These are phyloP conservation scores for Aureobasidium sp. DNA, from an alignment of 2,329 filamentous ascomycete species.

Conservation along the genomic window DNA sequence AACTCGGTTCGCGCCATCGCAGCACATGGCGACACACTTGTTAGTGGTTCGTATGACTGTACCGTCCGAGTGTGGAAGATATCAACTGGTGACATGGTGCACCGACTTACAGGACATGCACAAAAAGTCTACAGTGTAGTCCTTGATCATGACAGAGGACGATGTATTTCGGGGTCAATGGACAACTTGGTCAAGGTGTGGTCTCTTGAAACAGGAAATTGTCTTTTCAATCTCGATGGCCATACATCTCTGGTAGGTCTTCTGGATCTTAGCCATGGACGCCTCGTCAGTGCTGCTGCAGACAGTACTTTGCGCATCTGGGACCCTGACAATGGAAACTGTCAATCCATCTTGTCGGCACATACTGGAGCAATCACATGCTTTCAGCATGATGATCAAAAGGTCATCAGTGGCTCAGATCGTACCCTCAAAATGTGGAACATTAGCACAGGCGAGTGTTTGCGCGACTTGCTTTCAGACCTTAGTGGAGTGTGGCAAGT, in stretches of 20 bases:
- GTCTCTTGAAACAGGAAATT: constrained; percentile 80
- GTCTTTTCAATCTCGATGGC: constrained; percentile 84
- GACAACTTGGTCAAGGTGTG: constrained; percentile 97
- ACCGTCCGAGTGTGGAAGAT: constrained; percentile 96
- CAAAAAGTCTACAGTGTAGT: constrained; percentile 98
- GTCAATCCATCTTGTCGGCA: constrained; percentile 81
- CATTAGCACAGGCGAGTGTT: constrained; percentile 81
- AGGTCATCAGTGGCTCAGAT: constrained; percentile 94
- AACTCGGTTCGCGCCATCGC: constrained; percentile 96
- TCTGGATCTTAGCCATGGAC: constrained; percentile 79
- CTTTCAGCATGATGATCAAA: constrained; percentile 94
- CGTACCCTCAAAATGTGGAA: constrained; percentile 99
- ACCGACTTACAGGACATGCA: constrained; percentile 76
- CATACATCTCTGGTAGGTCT: constrained; percentile 89
- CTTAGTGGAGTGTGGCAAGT: constrained; percentile 98
- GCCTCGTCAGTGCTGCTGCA: constrained; percentile 87
- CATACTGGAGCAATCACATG: constrained; percentile 97
- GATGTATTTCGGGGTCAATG: constrained; percentile 98
- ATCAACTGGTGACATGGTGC: constrained; percentile 81
- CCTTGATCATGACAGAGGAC: constrained; percentile 80
- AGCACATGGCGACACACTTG: constrained; percentile 88
- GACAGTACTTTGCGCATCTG: constrained; percentile 94
- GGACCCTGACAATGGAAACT: constrained; percentile 89
- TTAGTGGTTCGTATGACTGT: constrained; percentile 94
- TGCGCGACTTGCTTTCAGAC: constrained; percentile 87